These are phyloP conservation scores for Hypoxylon sp. DNA, from an alignment of 2,329 filamentous ascomycete genomes.

Conservation along the genomic window DNA sequence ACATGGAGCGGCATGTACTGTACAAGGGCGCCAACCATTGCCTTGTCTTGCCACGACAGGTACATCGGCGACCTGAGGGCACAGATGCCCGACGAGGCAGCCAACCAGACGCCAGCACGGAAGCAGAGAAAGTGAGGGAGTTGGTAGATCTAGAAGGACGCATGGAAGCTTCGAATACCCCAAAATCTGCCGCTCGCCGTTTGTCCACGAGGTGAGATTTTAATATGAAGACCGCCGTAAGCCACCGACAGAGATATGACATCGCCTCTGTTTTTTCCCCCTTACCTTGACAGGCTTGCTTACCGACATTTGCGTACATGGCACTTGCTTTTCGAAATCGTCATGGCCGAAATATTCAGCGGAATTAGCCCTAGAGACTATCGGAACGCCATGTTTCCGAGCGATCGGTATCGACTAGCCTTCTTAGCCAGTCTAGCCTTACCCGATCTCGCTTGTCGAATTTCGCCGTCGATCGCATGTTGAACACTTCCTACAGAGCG, in stretches of 20 bases:
- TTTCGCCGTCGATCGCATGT: conserved; percentile 17
- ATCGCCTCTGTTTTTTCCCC: background rate
- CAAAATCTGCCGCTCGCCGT: conserved; percentile 22
- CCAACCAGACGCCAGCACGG: conserved; percentile 27
- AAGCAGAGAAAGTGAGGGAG: conserved; percentile 17
- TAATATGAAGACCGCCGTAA: conserved; percentile 26
- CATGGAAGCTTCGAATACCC: conserved; percentile 28
- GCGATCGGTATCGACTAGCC: conserved; percentile 28
- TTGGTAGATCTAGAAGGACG: conserved; percentile 35
- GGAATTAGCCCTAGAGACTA: conserved; percentile 7
- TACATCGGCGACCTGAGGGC: conserved; percentile 33
- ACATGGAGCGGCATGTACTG: conserved; percentile 5
- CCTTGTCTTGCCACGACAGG: conserved; percentile 7
- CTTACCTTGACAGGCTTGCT: background rate
- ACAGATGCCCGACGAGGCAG: conserved; percentile 34
- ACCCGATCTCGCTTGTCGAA: conserved; percentile 17
- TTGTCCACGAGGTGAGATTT: conserved; percentile 3
- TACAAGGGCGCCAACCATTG: conserved; percentile 22
- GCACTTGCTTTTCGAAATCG: conserved; percentile 7
- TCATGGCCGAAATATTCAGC: conserved; percentile 3
- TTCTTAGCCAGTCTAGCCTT: no score
- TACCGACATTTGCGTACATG: no score
- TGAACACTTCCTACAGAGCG: conserved; percentile 8
- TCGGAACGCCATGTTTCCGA: conserved; percentile 36
- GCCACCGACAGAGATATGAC: conserved; percentile 20